These are phyloP conservation scores for Solanum etuberosum DNA, from an alignment of 257 asterid species.

Conservation along the genomic window DNA sequence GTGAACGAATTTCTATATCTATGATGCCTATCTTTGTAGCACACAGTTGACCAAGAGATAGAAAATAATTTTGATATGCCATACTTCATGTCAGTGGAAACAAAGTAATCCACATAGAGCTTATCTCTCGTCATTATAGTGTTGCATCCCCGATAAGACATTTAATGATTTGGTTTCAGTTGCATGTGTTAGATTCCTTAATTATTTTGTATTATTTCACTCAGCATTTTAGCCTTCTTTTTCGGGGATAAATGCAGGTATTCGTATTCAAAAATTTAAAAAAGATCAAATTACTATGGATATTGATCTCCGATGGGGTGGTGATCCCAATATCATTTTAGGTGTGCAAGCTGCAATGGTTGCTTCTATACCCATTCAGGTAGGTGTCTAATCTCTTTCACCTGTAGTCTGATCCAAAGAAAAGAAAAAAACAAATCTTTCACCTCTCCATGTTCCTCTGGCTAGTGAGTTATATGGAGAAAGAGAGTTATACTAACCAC, in stretches of 20 bases:
- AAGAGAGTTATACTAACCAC: background rate
- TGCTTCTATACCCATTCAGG: slow-evolving; percentile 98
- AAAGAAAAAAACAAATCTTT: background rate
- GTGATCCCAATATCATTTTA: slow-evolving; percentile 87
- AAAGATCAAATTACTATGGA: slow-evolving; percentile 97
- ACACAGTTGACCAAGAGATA: background rate
- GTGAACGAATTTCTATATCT: background rate
- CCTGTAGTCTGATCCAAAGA: background rate
- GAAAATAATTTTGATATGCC: background rate
- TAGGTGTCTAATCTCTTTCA: slow-evolving; percentile 13
- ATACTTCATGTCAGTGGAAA: background rate
- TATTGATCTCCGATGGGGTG: slow-evolving; percentile 97
- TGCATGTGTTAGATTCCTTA: background rate
- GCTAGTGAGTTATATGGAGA: background rate
- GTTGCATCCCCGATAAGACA: background rate
- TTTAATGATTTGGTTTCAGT: background rate
- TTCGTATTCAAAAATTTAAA: slow-evolving; percentile 94
- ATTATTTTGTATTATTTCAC: background rate
- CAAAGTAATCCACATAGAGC: background rate
- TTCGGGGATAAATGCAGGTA: slow-evolving; percentile 44
- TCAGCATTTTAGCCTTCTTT: background rate
- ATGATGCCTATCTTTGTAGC: background rate
- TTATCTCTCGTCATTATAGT: background rate
- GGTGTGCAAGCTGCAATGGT: slow-evolving; percentile 82
- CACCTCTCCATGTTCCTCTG: background rate